Percentiles rank a stretch among this genome's conserved stretches.
phyloP scores from a whole-genome alignment of 2,329 filamentous ascomycete genomes.

The Lasiodiplodia gonubiensis region DNA sequence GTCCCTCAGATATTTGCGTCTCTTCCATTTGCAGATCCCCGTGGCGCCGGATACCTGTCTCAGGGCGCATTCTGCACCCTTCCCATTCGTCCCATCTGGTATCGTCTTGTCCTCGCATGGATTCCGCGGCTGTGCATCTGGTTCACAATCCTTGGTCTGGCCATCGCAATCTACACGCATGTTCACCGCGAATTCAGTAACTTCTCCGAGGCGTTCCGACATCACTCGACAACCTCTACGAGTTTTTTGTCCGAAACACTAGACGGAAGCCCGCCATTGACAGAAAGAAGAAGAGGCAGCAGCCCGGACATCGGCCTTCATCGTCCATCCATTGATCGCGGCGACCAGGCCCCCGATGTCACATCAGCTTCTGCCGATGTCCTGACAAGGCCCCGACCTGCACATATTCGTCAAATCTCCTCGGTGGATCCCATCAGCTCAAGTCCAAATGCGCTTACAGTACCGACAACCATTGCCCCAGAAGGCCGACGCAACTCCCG shows the following conservation, averaged over 20 bases:
- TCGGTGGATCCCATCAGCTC: neutral
- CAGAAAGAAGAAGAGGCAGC: neutral
- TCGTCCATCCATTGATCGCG: neutral
- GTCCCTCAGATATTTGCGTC: conserved; percentile 66
- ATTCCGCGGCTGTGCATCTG: conserved; percentile 75
- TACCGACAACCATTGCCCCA: neutral
- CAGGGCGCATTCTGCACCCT: conserved; percentile 74
- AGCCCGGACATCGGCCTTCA: neutral
- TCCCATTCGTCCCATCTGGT: conserved; percentile 71
- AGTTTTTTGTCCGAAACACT: neutral
- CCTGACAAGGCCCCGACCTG: neutral
- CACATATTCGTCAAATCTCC: neutral
- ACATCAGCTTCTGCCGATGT: neutral
- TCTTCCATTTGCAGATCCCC: conserved; percentile 64
- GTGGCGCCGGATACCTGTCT: conserved; percentile 62
- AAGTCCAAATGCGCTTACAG: neutral
- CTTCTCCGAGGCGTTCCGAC: conserved; percentile 18
- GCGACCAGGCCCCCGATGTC: neutral
- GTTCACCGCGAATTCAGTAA: conserved; percentile 21
- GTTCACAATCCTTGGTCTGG: conserved; percentile 66
- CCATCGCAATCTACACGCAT: conserved; percentile 73
- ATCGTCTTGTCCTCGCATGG: conserved; percentile 71
- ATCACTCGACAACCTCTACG: neutral
- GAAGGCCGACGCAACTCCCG: conserved; percentile 16
- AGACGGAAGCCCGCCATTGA: neutral